phyloP scores from a whole-genome alignment of 306 rosid species.

The Aeschynomene evenia region DNA sequence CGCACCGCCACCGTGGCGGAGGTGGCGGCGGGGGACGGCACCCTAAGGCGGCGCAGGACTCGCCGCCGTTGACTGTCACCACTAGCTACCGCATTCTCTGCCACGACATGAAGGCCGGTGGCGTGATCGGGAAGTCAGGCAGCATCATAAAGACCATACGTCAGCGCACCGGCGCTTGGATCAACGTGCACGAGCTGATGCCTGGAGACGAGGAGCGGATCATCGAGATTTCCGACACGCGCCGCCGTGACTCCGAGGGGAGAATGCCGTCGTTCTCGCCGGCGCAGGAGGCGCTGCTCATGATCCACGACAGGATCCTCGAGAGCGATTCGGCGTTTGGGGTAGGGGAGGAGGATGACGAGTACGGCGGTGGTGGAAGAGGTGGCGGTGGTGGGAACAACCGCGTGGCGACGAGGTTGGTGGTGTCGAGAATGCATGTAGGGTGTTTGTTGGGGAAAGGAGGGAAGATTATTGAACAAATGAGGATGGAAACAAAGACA shows the following conservation, averaged over 20 bases:
- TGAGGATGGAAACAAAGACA: conserved; percentile 96
- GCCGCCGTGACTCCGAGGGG: conserved; percentile 94
- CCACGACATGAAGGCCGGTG: conserved; percentile 87
- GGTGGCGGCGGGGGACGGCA: conserved; percentile 42
- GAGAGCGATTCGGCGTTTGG: conserved; percentile 71
- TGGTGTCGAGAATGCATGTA: conserved; percentile 95
- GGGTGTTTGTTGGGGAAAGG: conserved; percentile 97
- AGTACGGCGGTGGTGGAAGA: conserved; percentile 49
- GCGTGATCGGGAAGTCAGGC: conserved; percentile 98
- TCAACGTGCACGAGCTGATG: conserved; percentile 91
- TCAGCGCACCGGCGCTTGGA: conserved; percentile 99
- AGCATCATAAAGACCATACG: conserved; percentile 89
- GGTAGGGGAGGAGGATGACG: conserved; percentile 65
- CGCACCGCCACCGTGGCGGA: conserved; percentile 57
- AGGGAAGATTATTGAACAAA: conserved; percentile 98
- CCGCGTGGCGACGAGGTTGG: conserved; percentile 81
- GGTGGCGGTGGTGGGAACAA: conserved; percentile 50
- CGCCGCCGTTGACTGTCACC: conserved; percentile 52
- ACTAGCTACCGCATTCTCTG: conserved; percentile 86
- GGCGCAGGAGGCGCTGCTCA: conserved; percentile 88
- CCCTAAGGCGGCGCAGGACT: conserved; percentile 52
- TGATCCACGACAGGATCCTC: conserved; percentile 86
- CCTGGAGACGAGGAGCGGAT: conserved; percentile 92
- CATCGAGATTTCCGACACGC: conserved; percentile 91
- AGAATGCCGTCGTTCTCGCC: conserved; percentile 93